phyloP scores from a whole-genome alignment of 352 stramenopile genomes.

The Phytophthora meadii region DNA sequence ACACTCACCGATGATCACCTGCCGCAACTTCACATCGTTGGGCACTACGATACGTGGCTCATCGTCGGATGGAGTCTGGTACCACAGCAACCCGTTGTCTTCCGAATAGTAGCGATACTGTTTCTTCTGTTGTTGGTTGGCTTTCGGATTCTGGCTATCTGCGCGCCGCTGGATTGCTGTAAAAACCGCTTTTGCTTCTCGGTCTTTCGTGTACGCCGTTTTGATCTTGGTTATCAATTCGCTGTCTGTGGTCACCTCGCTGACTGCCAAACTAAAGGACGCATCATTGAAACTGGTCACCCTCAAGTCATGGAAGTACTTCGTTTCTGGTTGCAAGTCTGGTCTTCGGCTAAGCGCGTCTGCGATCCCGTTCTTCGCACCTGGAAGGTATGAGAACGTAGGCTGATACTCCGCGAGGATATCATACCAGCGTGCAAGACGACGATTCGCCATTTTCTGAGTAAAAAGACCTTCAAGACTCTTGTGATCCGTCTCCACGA shows the following conservation, averaged over 20 bases:
- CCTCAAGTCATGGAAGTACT: no score
- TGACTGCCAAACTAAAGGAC: background rate
- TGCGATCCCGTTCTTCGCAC: background rate
- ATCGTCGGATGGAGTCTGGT: conserved; percentile 11
- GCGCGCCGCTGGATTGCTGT: background rate
- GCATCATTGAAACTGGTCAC: no score
- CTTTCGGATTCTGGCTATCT: background rate
- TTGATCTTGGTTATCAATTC: background rate
- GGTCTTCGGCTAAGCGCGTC: background rate
- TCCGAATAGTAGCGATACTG: background rate
- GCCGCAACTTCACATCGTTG: background rate
- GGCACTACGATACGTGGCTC: conserved; percentile 17
- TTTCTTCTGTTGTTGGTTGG: background rate
- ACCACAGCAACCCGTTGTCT: conserved; percentile 4
- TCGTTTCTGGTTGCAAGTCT: background rate
- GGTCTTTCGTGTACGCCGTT: background rate
- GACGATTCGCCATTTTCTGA: background rate
- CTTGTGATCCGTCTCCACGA: no score
- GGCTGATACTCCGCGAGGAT: background rate
- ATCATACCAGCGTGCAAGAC: background rate
- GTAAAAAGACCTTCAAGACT: background rate
- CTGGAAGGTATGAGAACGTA: background rate
- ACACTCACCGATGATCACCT: no score
- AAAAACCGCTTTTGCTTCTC: background rate
- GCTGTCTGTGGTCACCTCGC: background rate